Evolutionary conservation across 2,329 filamentous ascomycete species (phyloP).

Genomic region (Lachnellula subtilissima): DNA sequence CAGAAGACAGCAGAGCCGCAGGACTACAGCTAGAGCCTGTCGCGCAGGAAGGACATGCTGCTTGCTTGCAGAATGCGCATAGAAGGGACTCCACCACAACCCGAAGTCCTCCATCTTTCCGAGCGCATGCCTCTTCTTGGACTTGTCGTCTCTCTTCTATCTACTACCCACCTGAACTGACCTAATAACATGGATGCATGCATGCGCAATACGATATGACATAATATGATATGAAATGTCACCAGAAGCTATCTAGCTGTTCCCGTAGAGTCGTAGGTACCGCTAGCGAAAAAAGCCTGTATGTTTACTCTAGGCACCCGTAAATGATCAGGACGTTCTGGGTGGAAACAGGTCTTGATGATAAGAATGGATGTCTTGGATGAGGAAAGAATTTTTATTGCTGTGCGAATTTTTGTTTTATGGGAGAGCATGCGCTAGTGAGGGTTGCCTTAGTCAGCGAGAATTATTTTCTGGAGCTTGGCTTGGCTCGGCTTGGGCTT

Average conservation of each 20-base stretch:
- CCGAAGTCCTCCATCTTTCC: no score
- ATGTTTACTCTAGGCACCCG: conserved; percentile 73
- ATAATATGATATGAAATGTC: conserved; percentile 50
- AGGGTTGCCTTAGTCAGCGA: conserved; percentile 30
- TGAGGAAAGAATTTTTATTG: conserved; percentile 25
- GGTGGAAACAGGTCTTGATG: conserved; percentile 71
- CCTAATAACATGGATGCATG: background rate
- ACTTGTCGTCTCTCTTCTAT: no score
- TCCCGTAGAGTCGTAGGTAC: conserved; percentile 76
- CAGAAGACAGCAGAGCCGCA: no score
- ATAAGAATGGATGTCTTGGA: conserved; percentile 83
- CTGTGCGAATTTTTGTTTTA: no score
- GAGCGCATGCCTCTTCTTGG: no score
- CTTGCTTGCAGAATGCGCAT: no score
- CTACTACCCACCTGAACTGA: no score
- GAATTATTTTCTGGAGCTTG: conserved; percentile 10
- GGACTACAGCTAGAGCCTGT: no score
- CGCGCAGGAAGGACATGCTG: no score
- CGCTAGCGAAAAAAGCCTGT: conserved; percentile 99
- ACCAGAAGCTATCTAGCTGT: conserved; percentile 97
- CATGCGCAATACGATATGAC: background rate
- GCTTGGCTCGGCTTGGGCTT: background rate
- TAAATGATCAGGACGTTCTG: conserved; percentile 88
- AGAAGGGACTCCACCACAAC: no score
- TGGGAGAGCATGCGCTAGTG: conserved; percentile 23